These are phyloP conservation scores for Fusarium aywerte DNA, from an alignment of 2,329 filamentous ascomycete species.

Conservation along the genomic window DNA sequence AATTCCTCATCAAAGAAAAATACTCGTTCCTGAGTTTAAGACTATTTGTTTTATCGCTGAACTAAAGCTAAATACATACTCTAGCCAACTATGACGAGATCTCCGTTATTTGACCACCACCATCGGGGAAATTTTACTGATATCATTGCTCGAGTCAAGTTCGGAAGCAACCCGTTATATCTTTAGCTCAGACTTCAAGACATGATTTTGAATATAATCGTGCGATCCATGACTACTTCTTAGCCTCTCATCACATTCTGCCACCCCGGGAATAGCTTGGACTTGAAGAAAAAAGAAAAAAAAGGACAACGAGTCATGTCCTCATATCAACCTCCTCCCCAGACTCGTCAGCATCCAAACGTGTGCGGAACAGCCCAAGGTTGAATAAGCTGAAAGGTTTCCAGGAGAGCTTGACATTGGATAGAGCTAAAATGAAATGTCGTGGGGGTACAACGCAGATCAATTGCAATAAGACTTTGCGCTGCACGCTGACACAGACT, in stretches of 20 bases:
- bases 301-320: conserved; percentile 16
- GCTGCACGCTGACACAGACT: conserved; percentile 10
- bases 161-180: not conserved
- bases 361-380: conserved; percentile 3
- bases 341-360: conserved; percentile 12
- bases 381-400: conserved; percentile 2
- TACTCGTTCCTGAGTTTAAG: not conserved
- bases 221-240: not conserved
- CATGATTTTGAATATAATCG: not conserved
- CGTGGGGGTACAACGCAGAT: conserved; percentile 19
- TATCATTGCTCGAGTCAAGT: conserved; percentile 1
- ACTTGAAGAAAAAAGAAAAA: too few relatives aligned
- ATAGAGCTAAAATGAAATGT: not conserved
- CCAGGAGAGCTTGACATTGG: conserved; percentile 15
- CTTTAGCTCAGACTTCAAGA: not conserved
- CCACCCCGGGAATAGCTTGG: conserved; percentile 18
- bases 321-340: conserved; percentile 2
- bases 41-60: not conserved
- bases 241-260: not conserved
- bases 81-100: conserved; percentile 1
- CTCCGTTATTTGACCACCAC: not conserved
- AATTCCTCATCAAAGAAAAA: not conserved
- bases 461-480: conserved; percentile 8
- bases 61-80: not conserved
- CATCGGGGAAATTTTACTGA: not conserved